A percentile compares a stretch with the other conserved stretches of the same genome.
Evolutionary conservation across 2,329 filamentous ascomycete genomes (phyloP).

Genomic region (Alternaria arborescens): DNA sequence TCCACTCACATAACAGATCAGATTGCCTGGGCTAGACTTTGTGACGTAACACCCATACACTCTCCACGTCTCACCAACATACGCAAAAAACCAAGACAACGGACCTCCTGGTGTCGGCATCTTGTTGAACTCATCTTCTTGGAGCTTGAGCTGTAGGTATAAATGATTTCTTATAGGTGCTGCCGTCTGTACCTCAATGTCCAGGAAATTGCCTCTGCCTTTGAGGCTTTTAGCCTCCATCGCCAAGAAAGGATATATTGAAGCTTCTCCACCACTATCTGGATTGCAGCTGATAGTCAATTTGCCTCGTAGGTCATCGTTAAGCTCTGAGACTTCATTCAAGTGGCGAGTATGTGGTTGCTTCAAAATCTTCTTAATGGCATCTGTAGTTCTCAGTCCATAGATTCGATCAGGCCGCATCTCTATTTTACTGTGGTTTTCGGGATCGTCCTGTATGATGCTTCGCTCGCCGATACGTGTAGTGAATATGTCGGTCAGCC

Average conservation of each 20-base stretch:
- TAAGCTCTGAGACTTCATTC: background rate
- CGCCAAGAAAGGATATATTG: constrained; percentile 31
- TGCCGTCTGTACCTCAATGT: constrained; percentile 28
- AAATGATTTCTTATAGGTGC: constrained; percentile 24
- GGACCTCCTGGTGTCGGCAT: constrained; percentile 26
- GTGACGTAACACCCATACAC: constrained; percentile 24
- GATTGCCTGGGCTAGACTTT: background rate
- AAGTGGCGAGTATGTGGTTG: background rate
- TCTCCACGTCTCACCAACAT: constrained; percentile 28
- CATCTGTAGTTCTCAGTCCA: constrained; percentile 7
- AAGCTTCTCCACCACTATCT: constrained; percentile 15
- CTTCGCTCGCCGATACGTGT: constrained; percentile 17
- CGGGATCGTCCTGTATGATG: background rate
- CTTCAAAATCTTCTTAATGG: background rate
- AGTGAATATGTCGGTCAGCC: constrained; percentile 21
- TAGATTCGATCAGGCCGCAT: constrained; percentile 26
- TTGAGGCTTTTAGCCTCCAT: constrained; percentile 29
- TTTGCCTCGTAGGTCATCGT: constrained; percentile 5
- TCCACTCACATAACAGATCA: background rate
- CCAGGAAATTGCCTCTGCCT: constrained; percentile 17
- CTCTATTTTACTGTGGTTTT: background rate
- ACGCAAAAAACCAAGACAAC: constrained; percentile 27
- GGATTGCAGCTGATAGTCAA: constrained; percentile 21
- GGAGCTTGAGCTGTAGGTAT: constrained; percentile 22
- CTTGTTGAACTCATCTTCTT: constrained; percentile 17